Base-by-base conservation (phyloP, 2,329 filamentous ascomycete genomes). In the Fusarium siculi region DNA sequence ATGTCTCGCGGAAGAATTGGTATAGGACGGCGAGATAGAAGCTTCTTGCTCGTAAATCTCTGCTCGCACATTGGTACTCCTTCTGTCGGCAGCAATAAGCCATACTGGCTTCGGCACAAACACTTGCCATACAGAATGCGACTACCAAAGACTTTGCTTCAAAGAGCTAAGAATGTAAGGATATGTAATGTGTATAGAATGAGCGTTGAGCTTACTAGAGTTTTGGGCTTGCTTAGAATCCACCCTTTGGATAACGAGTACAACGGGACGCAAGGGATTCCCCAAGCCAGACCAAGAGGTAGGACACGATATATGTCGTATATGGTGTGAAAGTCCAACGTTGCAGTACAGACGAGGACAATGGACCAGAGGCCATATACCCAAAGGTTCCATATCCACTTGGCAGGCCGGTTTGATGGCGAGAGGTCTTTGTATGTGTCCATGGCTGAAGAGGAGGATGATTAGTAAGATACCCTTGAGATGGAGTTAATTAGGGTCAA, bases 381-480 rank as follows among this genome's bases (percentile, higher is more conserved):
- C 67, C 67, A 70, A 7, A 46, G 9, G 4, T 50, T 63, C 67
- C 67, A 70, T 42, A 63, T 53, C 64, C 64, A 68, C 19, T 55
- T 53, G 11, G 39, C 16, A 40, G 67, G 64, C 7, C 67, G 53
- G 3, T 23, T 28, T 19, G 67, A 49, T 7, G 28, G 32, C 6
- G 53, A 21, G 6, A 70, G 30, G 1, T 70, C 67, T 58, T 68
- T 70, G 28, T 69, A 70, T 28, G 67, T 70, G 10, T 68, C 67
- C 50, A 70, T 68, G 2, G 67, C 64, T 70, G 9, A 12, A 11
- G 7, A 25, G 21, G 19, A 21, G 5, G n/a, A 18, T 32, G 6
- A 32, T 69, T 7, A 67, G 39, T 43, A 30, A n/a, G 5, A 16
- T 4, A 4, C 12, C 11, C 8, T n/a, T 18, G 1, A 11, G 23